phyloP scores from a whole-genome alignment of 139 green algal genomes.

The Gonium pectorale region DNA sequence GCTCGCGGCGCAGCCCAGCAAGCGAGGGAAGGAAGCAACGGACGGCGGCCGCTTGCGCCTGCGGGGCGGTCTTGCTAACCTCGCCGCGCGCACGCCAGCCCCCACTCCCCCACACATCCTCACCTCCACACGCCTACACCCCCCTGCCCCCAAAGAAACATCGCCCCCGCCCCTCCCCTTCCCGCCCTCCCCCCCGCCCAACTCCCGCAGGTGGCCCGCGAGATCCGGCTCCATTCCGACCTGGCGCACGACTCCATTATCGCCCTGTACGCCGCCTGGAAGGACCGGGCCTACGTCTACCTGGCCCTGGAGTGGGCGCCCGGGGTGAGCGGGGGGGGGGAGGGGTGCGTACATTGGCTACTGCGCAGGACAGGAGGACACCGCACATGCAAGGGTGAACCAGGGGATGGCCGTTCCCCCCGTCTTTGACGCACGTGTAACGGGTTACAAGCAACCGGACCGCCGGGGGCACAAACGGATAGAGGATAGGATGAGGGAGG shows the following conservation, averaged over 20 bases:
- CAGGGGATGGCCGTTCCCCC: too few relatives aligned
- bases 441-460: too few relatives aligned
- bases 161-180: background rate
- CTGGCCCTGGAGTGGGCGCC: constrained; percentile 73
- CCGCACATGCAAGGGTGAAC: too few relatives aligned
- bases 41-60: too few relatives aligned
- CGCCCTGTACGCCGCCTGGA: constrained; percentile 70
- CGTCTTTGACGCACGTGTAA: too few relatives aligned
- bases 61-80: too few relatives aligned
- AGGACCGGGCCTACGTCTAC: constrained; percentile 71
- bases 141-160: background rate
- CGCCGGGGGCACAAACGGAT: too few relatives aligned
- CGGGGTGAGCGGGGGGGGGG: constrained; percentile 42
- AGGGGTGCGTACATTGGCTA: too few relatives aligned
- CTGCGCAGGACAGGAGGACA: too few relatives aligned
- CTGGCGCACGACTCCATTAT: constrained; percentile 69
- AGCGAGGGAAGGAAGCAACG: too few relatives aligned
- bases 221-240: constrained; percentile 71
- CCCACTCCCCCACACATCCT: background rate
- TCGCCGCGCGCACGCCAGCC: background rate
- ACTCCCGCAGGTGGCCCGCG: constrained; percentile 68
- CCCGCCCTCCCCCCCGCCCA: background rate
- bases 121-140: background rate
- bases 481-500: too few relatives aligned
- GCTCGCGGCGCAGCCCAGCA: too few relatives aligned